phyloP scores from a whole-genome alignment of 495 filamentous ascomycete species.

The Neurospora terricola region DNA sequence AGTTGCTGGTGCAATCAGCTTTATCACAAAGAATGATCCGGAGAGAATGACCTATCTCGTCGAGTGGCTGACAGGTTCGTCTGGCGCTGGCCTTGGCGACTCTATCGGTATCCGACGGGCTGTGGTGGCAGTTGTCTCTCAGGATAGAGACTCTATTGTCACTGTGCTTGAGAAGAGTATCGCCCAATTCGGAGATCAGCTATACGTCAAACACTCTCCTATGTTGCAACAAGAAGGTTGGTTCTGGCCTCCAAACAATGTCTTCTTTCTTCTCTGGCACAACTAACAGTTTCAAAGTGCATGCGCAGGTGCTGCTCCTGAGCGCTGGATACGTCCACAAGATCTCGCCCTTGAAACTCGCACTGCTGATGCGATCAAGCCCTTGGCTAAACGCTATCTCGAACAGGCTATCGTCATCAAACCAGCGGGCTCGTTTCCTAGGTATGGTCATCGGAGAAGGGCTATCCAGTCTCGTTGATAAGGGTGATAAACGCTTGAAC shows the following conservation, averaged over 20 bases:
- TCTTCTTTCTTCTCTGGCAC: neutral
- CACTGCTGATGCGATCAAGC: conserved; percentile 57
- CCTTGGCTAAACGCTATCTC: conserved; percentile 69
- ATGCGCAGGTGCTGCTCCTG: conserved; percentile 70
- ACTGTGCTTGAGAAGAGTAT: conserved; percentile 56
- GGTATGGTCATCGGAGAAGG: conserved; percentile 84
- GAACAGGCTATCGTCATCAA: conserved; percentile 72
- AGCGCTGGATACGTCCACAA: conserved; percentile 66
- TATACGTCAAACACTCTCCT: conserved; percentile 78
- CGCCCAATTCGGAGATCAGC: conserved; percentile 67
- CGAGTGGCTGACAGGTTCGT: conserved; percentile 58
- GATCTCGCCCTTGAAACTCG: conserved; percentile 46
- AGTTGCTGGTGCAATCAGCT: conserved; percentile 34
- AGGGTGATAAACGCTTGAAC: conserved; percentile 57
- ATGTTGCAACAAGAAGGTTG: conserved; percentile 78
- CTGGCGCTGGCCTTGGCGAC: conserved; percentile 55
- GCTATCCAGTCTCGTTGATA: conserved; percentile 72
- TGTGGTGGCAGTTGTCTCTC: conserved; percentile 48
- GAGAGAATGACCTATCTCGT: conserved; percentile 42
- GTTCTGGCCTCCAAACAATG: conserved; percentile 5
- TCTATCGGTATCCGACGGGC: conserved; percentile 53
- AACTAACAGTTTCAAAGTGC: conserved; percentile 41
- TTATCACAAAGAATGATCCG: conserved; percentile 26
- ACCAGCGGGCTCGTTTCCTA: conserved; percentile 64
- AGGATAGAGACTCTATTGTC: conserved; percentile 43